These are phyloP conservation scores for Acarospora socialis DNA, from an alignment of 2,329 filamentous ascomycete species.

Conservation along the genomic window DNA sequence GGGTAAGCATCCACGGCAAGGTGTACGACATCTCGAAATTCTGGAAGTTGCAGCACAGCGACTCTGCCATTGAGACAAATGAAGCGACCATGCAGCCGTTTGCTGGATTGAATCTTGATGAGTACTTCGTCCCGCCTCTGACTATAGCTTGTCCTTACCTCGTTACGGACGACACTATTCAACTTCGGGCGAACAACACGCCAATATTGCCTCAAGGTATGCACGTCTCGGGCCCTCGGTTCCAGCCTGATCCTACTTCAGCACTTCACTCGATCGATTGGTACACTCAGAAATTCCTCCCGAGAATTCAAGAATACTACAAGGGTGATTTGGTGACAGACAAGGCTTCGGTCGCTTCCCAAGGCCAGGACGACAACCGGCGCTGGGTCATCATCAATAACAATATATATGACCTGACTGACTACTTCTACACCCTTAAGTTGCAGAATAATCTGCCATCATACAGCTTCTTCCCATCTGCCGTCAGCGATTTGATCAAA, in stretches of 20 bases:
- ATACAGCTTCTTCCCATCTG: constrained; percentile 59
- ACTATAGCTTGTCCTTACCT: constrained; percentile 59
- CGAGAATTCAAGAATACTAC: constrained; percentile 70
- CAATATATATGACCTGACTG: constrained; percentile 73
- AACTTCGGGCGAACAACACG: constrained; percentile 52
- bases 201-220: constrained; percentile 39
- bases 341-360: constrained; percentile 39
- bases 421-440: constrained; percentile 72
- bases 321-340: constrained; percentile 74
- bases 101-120: constrained; percentile 62
- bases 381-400: constrained; percentile 69
- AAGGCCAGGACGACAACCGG: constrained; percentile 54
- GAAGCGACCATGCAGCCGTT: constrained; percentile 58
- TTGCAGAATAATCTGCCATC: constrained; percentile 37
- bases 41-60: constrained; percentile 73
- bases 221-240: constrained; percentile 55
- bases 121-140: constrained; percentile 75
- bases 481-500: constrained; percentile 53
- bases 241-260: constrained; percentile 41
- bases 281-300: constrained; percentile 63
- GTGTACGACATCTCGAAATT: constrained; percentile 91
- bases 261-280: constrained; percentile 51
- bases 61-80: constrained; percentile 44
- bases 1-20: constrained; percentile 70
- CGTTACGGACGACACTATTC: constrained; percentile 43